Percentiles rank a stretch among this genome's conserved stretches.
These are phyloP conservation scores for Talaromyces wortmannii DNA, from an alignment of 495 filamentous ascomycete species.

Conservation along the genomic window DNA sequence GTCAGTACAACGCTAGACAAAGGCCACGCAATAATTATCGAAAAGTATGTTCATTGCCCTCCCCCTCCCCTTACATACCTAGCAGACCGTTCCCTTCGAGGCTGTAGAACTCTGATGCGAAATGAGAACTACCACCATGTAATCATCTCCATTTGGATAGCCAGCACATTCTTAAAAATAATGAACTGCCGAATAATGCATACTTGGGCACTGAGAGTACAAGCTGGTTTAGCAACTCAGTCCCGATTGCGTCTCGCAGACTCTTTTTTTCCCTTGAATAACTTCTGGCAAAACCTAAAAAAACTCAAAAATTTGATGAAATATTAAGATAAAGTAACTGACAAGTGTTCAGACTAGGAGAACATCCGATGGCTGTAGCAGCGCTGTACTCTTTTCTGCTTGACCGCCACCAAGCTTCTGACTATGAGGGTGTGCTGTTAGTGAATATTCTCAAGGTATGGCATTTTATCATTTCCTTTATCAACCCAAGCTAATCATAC, in stretches of 20 bases:
- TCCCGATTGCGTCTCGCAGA: neutral
- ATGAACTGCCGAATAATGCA: slow-evolving; percentile 3
- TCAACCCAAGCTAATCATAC: slow-evolving; percentile 4
- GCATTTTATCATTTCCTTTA: neutral
- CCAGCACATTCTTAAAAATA: slow-evolving; percentile 20
- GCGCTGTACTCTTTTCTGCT: slow-evolving; percentile 57
- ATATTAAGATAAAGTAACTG: slow-evolving; percentile 15
- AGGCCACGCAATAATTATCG: slow-evolving; percentile 59
- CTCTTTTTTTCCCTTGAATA: too few relatives aligned
- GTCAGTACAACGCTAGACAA: slow-evolving; percentile 50
- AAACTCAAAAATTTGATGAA: neutral
- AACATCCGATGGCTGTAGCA: slow-evolving; percentile 49
- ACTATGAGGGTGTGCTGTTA: slow-evolving; percentile 56
- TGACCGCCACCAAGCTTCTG: slow-evolving; percentile 57
- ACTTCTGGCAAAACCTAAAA: too few relatives aligned
- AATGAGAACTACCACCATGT: slow-evolving; percentile 26
- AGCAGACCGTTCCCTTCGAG: slow-evolving; percentile 15
- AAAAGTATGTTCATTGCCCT: slow-evolving; percentile 47
- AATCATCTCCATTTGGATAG: slow-evolving; percentile 23
- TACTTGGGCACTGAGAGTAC: neutral
- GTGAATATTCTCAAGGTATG: slow-evolving; percentile 56
- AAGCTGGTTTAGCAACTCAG: neutral
- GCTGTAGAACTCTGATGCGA: slow-evolving; percentile 26
- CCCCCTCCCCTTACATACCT: slow-evolving; percentile 7
- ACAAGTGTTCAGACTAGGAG: slow-evolving; percentile 40